Percentiles rank a stretch among this genome's conserved stretches.
phyloP scores from a whole-genome alignment of 1,284 basidiomycete genomes.

The Sanghuangporus weigelae region DNA sequence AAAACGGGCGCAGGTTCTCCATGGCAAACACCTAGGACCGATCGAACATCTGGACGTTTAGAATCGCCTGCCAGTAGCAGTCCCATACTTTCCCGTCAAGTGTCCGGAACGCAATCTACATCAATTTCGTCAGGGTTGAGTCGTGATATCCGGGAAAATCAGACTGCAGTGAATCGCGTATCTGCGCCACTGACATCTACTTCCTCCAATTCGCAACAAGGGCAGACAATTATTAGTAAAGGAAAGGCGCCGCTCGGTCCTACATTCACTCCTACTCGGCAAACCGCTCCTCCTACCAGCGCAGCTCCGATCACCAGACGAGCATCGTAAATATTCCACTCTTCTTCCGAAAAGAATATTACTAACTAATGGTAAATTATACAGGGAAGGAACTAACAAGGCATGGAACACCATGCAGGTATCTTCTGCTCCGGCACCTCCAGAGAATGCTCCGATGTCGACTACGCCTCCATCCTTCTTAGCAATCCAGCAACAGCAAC shows the following conservation, averaged over 20 bases:
- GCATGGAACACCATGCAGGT: conserved; percentile 56
- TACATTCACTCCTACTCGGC: conserved; percentile 51
- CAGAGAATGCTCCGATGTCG: conserved; percentile 18
- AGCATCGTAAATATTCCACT: conserved; percentile 42
- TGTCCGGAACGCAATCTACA: not conserved
- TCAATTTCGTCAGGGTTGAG: not conserved
- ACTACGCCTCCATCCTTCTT: conserved; percentile 58
- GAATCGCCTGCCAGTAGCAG: not conserved
- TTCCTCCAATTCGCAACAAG: conserved; percentile 5
- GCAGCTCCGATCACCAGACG: conserved; percentile 33
- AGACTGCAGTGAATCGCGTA: not conserved
- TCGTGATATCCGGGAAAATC: not conserved
- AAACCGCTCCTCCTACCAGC: conserved; percentile 26
- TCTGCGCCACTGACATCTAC: not conserved
- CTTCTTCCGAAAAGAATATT: not conserved
- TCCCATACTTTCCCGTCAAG: not conserved
- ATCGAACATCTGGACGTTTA: not conserved
- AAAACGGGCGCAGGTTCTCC: conserved; percentile 5
- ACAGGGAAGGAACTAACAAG: conserved; percentile 32
- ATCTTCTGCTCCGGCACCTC: conserved; percentile 27
- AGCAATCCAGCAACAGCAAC: conserved; percentile 79
- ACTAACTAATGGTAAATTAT: conserved; percentile 3
- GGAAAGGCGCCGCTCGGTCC: conserved; percentile 45
- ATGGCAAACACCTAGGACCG: conserved; percentile 5
- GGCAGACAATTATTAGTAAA: conserved; percentile 14